These are phyloP conservation scores for Udeniomyces megalosporus DNA, from an alignment of 768 basidiomycete species.

Conservation along the genomic window DNA sequence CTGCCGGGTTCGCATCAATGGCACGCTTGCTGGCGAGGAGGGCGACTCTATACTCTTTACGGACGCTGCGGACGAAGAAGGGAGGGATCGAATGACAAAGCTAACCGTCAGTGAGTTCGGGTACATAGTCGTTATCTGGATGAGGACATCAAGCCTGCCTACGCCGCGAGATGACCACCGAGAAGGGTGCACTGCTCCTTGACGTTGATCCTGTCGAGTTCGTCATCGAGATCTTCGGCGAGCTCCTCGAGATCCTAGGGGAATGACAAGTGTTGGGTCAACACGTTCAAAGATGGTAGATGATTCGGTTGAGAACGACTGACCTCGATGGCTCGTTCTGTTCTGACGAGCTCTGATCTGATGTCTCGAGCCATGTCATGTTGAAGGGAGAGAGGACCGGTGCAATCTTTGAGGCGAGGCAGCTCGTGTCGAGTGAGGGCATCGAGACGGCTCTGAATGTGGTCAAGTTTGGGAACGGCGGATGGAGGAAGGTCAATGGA, in stretches of 20 bases:
- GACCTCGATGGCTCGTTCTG: conserved; percentile 55
- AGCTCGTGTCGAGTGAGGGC: conserved; percentile 59
- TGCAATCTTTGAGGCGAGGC: conserved; percentile 52
- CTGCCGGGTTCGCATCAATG: conserved; percentile 37
- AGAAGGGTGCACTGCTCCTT: conserved; percentile 39
- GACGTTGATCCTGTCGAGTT: conserved; percentile 38
- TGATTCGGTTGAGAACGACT: neutral
- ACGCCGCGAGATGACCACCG: conserved; percentile 40
- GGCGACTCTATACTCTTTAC: conserved; percentile 49
- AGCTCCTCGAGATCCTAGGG: conserved; percentile 47
- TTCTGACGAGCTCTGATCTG: conserved; percentile 52
- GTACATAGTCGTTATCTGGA: too few relatives aligned
- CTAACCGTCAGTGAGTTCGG: too few relatives aligned
- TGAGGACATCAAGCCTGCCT: conserved; percentile 16
- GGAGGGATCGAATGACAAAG: too few relatives aligned
- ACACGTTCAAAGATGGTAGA: neutral
- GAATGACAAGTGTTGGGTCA: conserved; percentile 10
- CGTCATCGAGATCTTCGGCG: conserved; percentile 51
- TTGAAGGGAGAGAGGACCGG: conserved; percentile 52
- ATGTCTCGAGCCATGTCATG: conserved; percentile 59
- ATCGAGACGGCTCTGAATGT: conserved; percentile 40
- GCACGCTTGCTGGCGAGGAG: conserved; percentile 54
- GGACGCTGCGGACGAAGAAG: too few relatives aligned
- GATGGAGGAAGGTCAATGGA: too few relatives aligned
- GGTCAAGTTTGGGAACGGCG: conserved; percentile 34